Conservation (phyloP, 768 basidiomycete genomes). For the Rhodotorula taiwanensis region DNA sequence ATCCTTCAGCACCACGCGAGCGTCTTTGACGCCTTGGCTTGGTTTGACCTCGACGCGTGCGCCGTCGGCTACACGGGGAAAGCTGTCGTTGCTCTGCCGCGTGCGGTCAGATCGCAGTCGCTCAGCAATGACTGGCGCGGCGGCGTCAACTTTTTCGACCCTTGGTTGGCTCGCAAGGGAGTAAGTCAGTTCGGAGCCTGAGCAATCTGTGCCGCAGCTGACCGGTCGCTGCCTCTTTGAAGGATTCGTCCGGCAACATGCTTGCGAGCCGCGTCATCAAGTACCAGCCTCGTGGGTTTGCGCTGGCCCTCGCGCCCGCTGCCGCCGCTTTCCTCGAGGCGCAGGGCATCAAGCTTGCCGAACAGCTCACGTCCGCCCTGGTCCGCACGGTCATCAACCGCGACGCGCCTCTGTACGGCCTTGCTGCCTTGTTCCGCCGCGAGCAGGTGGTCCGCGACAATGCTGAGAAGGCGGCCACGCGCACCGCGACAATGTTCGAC, state of each 20-base stretch:
- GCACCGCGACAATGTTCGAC: background rate
- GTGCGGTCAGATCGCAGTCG: slow-evolving; percentile 3
- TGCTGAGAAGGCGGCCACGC: background rate
- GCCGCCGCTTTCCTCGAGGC: background rate
- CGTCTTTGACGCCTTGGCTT: slow-evolving; percentile 8
- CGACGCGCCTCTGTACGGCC: background rate
- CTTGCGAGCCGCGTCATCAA: slow-evolving; percentile 8
- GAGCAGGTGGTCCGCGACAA: background rate
- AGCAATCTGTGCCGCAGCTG: background rate
- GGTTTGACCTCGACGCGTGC: slow-evolving; percentile 24
- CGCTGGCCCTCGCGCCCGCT: slow-evolving; percentile 4
- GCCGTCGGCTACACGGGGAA: slow-evolving; percentile 3
- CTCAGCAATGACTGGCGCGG: too few species aligned
- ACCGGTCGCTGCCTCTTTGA: too few species aligned
- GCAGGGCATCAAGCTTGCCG: background rate
- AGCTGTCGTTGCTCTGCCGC: slow-evolving; percentile 12
- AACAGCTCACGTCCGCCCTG: background rate
- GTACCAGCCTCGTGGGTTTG: slow-evolving; percentile 13
- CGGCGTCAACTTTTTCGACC: slow-evolving; percentile 14
- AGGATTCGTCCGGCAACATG: slow-evolving; percentile 1
- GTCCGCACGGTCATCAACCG: background rate
- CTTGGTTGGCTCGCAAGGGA: background rate
- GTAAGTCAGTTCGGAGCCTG: background rate
- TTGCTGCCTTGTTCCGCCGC: slow-evolving; percentile 4
- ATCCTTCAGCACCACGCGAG: background rate